Base-by-base conservation (phyloP, 805 yeast species). In the Spathaspora sp. region DNA sequence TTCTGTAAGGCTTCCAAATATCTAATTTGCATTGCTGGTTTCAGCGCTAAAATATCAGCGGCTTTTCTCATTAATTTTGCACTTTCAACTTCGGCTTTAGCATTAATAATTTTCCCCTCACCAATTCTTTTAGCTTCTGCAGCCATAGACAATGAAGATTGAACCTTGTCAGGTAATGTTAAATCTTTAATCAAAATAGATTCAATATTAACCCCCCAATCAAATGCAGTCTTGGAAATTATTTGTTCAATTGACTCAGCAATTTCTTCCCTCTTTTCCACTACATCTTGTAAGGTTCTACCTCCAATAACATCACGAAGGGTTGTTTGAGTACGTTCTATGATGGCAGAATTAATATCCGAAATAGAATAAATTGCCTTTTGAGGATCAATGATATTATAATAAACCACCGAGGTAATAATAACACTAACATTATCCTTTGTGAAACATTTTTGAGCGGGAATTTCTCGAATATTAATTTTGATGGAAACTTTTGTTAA, bases 11-110 rank as follows among this genome's bases (percentile, higher is more conserved):
- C 90, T 60, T 85, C 91, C 67, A 85, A 75, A 62, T 85, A 85
- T 66, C 91, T 73, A 64, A 85, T 85, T 71, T 85, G 90, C 87
- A 85, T 83, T 28, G 90, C 91, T 12, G 89, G 82, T 57, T 84
- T 83, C 40, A 87, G 82, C 45, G 87, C 86, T 61, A 85, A 77
- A 52, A 85, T 83, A 66, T 85, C 89, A 49, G 90, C 89, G 28
- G 90, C 89, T 66, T 83, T 82, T 71, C 91, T 79, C 89, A 85
- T 85, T 57, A 84, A 76, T 65, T 84, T 84, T 49, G 90, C 89
- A 62, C 82, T 73, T 66, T 85, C 91, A 49, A 85, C 89, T 69
- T 85, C 91, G 17, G 89, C 89, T 65, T 78, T 80, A 35, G 89
- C 89, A 55, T 83, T 81, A 62, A 85, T 85, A 62, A 85, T 85